Conservation (phyloP, 225 moss, liverwort and hornwort genomes). For the Climacium dendroides region DNA sequence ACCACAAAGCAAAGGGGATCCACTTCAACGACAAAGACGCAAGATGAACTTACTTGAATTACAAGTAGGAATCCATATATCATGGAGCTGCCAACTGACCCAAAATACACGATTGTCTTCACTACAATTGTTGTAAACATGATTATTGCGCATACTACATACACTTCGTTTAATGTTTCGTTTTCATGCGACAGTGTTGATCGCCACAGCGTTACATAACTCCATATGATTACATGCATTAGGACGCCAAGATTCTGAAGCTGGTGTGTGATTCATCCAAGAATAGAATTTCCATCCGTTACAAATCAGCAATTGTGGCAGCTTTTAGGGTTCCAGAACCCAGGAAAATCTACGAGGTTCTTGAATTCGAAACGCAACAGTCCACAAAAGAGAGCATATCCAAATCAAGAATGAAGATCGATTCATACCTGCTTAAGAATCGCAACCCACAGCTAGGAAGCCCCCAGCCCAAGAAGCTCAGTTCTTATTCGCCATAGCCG, state of each 20-base stretch:
- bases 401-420: not conserved
- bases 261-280: too few relatives aligned
- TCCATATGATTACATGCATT: too few relatives aligned
- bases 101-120: not conserved
- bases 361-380: not conserved
- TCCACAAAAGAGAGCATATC: not conserved
- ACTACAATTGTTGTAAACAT: not conserved
- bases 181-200: not conserved
- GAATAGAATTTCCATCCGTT: not conserved
- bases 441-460: not conserved
- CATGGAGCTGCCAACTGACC: not conserved
- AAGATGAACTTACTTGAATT: not conserved
- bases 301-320: not conserved
- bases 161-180: too few relatives aligned
- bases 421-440: not conserved
- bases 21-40: not conserved
- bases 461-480: not conserved
- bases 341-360: not conserved
- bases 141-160: not conserved
- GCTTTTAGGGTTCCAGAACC: not conserved
- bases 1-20: not conserved
- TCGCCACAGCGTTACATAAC: not conserved
- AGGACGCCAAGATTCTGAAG: not conserved
- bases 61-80: not conserved
- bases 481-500: not conserved